Conservation (phyloP, 2,329 filamentous ascomycete genomes). For the Fusarium tupiense region DNA sequence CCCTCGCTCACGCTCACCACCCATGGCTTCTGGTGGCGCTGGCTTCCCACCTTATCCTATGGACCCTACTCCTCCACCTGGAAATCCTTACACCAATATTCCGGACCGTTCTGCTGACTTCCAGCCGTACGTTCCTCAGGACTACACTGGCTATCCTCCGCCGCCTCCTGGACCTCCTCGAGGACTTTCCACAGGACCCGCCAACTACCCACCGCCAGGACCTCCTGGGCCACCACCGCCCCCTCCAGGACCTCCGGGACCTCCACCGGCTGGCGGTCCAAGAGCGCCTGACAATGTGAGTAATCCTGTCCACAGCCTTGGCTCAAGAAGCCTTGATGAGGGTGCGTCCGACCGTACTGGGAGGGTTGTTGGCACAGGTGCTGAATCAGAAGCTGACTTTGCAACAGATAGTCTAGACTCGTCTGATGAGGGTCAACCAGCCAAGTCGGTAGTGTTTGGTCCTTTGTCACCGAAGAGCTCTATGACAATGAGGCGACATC, state of each 20-base stretch:
- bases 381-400: conserved; percentile 33
- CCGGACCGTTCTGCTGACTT: conserved; percentile 50
- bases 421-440: conserved; percentile 18
- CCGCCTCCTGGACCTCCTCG: conserved; percentile 50
- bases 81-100: conserved; percentile 50
- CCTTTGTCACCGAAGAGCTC: conserved; percentile 62
- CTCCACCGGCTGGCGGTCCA: conserved; percentile 46
- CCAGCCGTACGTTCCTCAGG: conserved; percentile 54
- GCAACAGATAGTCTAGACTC: conserved; percentile 44
- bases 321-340: conserved; percentile 46
- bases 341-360: conserved; percentile 51
- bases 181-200: conserved; percentile 17
- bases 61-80: conserved; percentile 39
- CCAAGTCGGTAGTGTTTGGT: conserved; percentile 58
- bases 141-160: conserved; percentile 54
- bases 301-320: conserved; percentile 48
- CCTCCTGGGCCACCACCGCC: conserved; percentile 47
- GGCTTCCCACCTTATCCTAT: conserved; percentile 57
- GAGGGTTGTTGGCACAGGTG: conserved; percentile 12
- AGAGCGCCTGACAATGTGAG: conserved; percentile 57
- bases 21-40: conserved; percentile 61
- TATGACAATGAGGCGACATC: conserved; percentile 56
- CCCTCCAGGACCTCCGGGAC: conserved; percentile 44
- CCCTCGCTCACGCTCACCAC: conserved; percentile 58
- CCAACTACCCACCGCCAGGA: conserved; percentile 16